These are phyloP conservation scores for Tylopilus vinaceipallidus DNA, from an alignment of 768 basidiomycete genomes.

Conservation along the genomic window DNA sequence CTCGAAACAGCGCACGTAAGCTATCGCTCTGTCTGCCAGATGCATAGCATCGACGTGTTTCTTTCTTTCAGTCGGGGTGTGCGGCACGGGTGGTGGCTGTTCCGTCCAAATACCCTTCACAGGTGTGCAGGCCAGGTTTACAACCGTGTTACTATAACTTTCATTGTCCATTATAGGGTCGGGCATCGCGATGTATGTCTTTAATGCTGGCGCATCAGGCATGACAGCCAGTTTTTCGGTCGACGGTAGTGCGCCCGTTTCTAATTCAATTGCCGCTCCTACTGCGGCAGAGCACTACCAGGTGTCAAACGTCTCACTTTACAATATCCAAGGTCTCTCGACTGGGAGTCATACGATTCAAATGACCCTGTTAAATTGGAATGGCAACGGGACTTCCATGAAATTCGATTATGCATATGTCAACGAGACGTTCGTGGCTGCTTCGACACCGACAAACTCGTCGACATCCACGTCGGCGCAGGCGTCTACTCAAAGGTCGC, in stretches of 20 bases:
- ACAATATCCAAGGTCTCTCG: slow-evolving; percentile 14
- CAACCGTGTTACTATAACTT: neutral
- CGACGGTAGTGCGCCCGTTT: slow-evolving; percentile 7
- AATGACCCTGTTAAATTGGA: slow-evolving; percentile 25
- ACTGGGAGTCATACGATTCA: slow-evolving; percentile 17
- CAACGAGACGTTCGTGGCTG: slow-evolving; percentile 21
- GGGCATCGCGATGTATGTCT: slow-evolving; percentile 28
- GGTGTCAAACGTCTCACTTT: slow-evolving; percentile 21
- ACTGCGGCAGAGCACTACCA: slow-evolving; percentile 14
- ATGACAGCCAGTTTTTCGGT: slow-evolving; percentile 23
- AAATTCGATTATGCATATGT: slow-evolving; percentile 28
- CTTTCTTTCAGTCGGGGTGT: slow-evolving; percentile 14
- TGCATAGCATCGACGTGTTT: neutral
- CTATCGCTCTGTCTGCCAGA: neutral
- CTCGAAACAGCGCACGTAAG: slow-evolving; percentile 21
- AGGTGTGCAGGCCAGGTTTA: slow-evolving; percentile 6
- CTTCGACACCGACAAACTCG: slow-evolving; percentile 1
- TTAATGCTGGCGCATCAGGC: slow-evolving; percentile 18
- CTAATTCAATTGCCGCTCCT: slow-evolving; percentile 5
- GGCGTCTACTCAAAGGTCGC: neutral
- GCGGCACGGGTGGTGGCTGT: slow-evolving; percentile 13
- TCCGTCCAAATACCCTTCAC: slow-evolving; percentile 19
- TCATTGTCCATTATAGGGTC: slow-evolving; percentile 15
- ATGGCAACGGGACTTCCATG: slow-evolving; percentile 16
- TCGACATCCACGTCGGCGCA: neutral